Percentiles rank a stretch among this genome's conserved stretches.
Conservation (phyloP, 1,139 yeast genomes). For the Magnusiomyces clavatus region DNA sequence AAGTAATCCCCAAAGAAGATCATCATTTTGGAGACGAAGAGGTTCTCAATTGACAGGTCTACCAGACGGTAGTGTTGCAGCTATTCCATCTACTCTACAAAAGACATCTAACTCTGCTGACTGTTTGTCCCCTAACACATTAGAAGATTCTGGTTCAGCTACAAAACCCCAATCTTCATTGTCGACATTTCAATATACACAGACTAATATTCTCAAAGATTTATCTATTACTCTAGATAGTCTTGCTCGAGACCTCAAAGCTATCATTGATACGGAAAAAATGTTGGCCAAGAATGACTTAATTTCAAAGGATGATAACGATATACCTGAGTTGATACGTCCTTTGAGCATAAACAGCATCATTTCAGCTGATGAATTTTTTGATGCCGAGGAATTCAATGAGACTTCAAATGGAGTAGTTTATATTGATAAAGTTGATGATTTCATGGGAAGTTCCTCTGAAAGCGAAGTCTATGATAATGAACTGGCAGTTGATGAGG, state of each 20-base stretch:
- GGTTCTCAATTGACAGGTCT: background rate
- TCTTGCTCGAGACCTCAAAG: background rate
- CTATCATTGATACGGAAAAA: background rate
- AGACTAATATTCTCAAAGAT: background rate
- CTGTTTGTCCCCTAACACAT: background rate
- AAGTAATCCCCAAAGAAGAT: conserved; percentile 13
- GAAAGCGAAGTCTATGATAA: conserved; percentile 23
- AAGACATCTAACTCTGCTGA: background rate
- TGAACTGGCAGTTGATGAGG: conserved; percentile 3
- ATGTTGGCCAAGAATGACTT: too few relatives aligned
- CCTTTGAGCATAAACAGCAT: conserved; percentile 13
- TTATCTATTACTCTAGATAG: background rate
- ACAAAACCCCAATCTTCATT: background rate
- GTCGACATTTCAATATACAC: too few relatives aligned
- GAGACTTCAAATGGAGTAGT: conserved; percentile 26
- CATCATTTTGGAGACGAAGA: conserved; percentile 21
- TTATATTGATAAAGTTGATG: conserved; percentile 24
- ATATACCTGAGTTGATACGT: background rate
- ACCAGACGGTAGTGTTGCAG: background rate
- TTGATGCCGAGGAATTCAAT: conserved; percentile 54
- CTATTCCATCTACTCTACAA: background rate
- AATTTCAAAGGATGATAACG: too few relatives aligned
- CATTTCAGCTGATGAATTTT: conserved; percentile 46
- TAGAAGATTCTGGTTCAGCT: background rate
- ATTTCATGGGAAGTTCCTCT: conserved; percentile 22